A percentile compares a stretch with the other conserved stretches of the same genome.
Conservation (phyloP, 2,329 filamentous ascomycete genomes). For the Pseudogymnoascus sp. region DNA sequence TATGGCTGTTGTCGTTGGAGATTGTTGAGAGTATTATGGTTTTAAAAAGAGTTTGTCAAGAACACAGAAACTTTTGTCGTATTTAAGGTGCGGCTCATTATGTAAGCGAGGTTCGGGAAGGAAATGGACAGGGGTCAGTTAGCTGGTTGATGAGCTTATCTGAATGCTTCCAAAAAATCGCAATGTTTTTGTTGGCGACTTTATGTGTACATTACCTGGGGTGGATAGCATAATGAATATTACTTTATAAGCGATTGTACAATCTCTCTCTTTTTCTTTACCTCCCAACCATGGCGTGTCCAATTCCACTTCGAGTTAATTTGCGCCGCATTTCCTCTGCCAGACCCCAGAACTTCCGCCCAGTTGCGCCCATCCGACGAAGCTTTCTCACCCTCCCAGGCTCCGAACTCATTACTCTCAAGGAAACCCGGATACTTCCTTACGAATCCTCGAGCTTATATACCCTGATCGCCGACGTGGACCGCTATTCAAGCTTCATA, state of each 20-base stretch:
- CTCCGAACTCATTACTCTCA: slow-evolving; percentile 50
- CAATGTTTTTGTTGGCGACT: neutral
- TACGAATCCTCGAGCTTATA: slow-evolving; percentile 67
- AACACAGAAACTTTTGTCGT: neutral
- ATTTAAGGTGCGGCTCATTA: slow-evolving; percentile 7
- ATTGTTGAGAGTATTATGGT: slow-evolving; percentile 1
- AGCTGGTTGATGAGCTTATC: neutral
- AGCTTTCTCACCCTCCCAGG: slow-evolving; percentile 33
- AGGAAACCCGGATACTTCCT: slow-evolving; percentile 66
- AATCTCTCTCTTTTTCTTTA: neutral
- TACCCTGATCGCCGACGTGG: slow-evolving; percentile 78
- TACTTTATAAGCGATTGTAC: neutral
- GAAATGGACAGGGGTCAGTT: neutral
- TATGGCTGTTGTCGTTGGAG: neutral
- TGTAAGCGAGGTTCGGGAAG: neutral
- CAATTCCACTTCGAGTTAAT: neutral
- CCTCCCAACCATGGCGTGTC: neutral
- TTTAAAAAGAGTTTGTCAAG: neutral
- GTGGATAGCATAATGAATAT: neutral
- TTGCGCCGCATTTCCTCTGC: neutral
- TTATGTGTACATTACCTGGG: neutral
- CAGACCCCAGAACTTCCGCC: neutral
- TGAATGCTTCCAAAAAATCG: neutral
- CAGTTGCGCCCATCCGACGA: slow-evolving; percentile 29
- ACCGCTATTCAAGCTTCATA: slow-evolving; percentile 78